Evolutionary conservation across 805 yeast species (phyloP), one percentile per base, ranked within the genome.

Genomic region (Nakazawaea molendinolei): DNA sequence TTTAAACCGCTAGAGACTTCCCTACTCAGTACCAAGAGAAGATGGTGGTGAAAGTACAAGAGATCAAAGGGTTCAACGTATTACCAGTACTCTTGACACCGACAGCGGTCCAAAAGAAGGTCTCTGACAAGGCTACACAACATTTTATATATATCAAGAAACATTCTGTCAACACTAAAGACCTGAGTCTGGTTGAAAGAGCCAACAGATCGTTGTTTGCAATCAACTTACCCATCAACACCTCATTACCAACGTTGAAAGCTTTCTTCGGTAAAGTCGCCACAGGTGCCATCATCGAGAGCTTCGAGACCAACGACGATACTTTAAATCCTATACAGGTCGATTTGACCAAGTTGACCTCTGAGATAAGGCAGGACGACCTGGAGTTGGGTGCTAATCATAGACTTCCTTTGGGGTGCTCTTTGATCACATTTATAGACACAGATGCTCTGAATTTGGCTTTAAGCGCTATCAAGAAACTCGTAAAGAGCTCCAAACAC

Each of bases 371-470:
- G 48, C 22, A 26, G 12, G 58, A 67, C 9, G 45, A 52, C 8
- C 55, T 47, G 6, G 52, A 51, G 12, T 45, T 47, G 9, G 47
- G 44, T 15, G 58, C 52, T 30, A 55, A 43, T 17, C 51, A 50
- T 9, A 47, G 51, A 13, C 61, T 82, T 26, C 94, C 94, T 28
- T 74, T 76, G 48, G 78, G 82, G 41, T 78, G 89, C 44, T 90
- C 85, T 0, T 61, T 86, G 6, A 67, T 86, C 28, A 75, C 77
- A 20, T 78, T 86, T 51, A 71, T 87, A 5, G 97, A 86, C 56
- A 76, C 76, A 49, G 56, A 79, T 3, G 71, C 85, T 22, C 61
- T 78, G 41, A 67, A 72, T 50, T 59, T 86, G 47, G 86, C 95
- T 2, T 60, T 83, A 31, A 56, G 63, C 24, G 72, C 79, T 43